Evolutionary conservation across 176 grass and related monocot genomes (phyloP).

Genomic region (Musa beccarii): DNA sequence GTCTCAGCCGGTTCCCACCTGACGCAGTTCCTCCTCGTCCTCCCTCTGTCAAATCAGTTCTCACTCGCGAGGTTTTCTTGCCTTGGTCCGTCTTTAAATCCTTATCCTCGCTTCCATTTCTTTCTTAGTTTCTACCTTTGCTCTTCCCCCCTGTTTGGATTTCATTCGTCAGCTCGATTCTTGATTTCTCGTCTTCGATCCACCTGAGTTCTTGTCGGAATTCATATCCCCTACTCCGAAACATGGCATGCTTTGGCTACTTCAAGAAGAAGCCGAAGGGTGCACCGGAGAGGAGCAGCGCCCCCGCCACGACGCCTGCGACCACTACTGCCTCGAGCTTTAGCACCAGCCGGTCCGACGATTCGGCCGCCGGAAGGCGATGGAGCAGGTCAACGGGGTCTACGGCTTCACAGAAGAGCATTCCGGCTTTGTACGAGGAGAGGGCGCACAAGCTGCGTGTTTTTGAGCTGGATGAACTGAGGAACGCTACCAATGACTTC

Average conservation of each 20-base stretch:
- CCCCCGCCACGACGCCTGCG: neutral
- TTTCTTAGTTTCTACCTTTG: too few relatives aligned
- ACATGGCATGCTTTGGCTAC: conserved; percentile 57
- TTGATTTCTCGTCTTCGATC: too few relatives aligned
- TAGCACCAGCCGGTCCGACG: conserved; percentile 68
- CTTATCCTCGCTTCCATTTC: too few relatives aligned
- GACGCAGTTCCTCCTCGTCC: too few relatives aligned
- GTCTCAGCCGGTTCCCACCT: too few relatives aligned
- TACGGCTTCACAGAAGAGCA: conserved; percentile 61
- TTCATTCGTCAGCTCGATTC: too few relatives aligned
- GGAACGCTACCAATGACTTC: conserved; percentile 61
- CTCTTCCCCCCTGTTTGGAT: too few relatives aligned
- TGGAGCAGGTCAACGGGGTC: conserved; percentile 62
- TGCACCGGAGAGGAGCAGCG: neutral
- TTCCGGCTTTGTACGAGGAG: conserved; percentile 78
- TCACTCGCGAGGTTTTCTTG: too few relatives aligned
- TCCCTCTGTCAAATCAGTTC: too few relatives aligned
- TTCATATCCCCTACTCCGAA: too few relatives aligned
- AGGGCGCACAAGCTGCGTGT: conserved; percentile 58
- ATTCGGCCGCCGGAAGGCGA: conserved; percentile 40
- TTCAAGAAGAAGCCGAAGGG: conserved; percentile 28
- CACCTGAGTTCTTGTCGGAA: too few relatives aligned
- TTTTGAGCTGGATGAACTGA: conserved; percentile 73
- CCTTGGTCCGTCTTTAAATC: too few relatives aligned
- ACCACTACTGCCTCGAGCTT: conserved; percentile 14